phyloP scores from a whole-genome alignment of 805 yeast genomes.

The Maudiozyma barnettii region DNA sequence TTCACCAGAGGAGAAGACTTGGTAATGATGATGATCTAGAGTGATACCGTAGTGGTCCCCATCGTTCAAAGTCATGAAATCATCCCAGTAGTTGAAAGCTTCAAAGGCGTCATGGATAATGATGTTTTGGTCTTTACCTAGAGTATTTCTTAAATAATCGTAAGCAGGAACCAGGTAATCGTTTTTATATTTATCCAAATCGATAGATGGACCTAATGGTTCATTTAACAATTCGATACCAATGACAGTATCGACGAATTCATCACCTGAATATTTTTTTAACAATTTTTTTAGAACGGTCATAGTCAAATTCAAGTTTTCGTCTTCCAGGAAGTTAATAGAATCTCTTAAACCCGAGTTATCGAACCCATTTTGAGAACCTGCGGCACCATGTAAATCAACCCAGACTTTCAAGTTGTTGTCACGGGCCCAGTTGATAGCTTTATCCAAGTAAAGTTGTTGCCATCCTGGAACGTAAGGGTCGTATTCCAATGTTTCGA shows the following conservation, averaged over 20 bases:
- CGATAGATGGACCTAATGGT: conserved; percentile 68
- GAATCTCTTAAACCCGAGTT: conserved; percentile 78
- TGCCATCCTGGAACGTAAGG: conserved; percentile 81
- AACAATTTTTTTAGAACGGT: conserved; percentile 46
- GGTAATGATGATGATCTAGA: conserved; percentile 86
- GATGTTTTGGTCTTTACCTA: conserved; percentile 44
- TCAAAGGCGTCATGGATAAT: conserved; percentile 80
- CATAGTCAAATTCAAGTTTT: conserved; percentile 44
- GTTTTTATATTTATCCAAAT: conserved; percentile 44
- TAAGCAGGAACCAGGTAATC: conserved; percentile 58
- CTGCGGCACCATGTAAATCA: conserved; percentile 94
- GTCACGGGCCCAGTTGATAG: conserved; percentile 63
- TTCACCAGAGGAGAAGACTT: conserved; percentile 63
- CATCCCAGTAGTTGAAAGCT: conserved; percentile 52
- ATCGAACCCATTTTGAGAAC: conserved; percentile 93
- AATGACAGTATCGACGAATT: conserved; percentile 60
- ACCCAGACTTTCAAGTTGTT: conserved; percentile 71
- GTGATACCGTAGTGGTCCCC: conserved; percentile 60
- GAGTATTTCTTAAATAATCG: conserved; percentile 44
- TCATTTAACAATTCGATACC: conserved; percentile 85
- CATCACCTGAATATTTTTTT: conserved; percentile 51
- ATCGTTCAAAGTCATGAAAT: conserved; percentile 36
- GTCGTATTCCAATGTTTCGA: conserved; percentile 44
- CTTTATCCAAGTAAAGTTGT: conserved; percentile 58
- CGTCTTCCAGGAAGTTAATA: conserved; percentile 41